Conservation (phyloP, 2,329 filamentous ascomycete genomes). For the Alternaria sp. region DNA sequence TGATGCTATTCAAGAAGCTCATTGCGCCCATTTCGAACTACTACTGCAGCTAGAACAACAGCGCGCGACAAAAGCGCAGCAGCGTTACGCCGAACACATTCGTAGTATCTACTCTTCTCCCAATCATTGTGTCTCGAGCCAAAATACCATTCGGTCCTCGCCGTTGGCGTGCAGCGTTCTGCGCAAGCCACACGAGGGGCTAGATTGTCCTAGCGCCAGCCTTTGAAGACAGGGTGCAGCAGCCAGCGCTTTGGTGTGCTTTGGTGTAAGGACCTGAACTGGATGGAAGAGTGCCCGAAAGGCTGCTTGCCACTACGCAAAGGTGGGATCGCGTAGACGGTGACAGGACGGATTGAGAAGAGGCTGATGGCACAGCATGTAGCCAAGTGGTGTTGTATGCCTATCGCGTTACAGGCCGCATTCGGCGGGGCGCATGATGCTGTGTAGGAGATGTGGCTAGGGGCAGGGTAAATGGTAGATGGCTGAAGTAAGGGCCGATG, state of each 20-base stretch:
- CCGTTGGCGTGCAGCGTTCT: slow-evolving; percentile 21
- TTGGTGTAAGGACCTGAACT: neutral
- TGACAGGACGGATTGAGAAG: neutral
- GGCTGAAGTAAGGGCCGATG: neutral
- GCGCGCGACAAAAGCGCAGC: neutral
- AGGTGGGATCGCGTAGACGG: slow-evolving; percentile 3
- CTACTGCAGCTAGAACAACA: neutral
- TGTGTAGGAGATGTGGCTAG: neutral
- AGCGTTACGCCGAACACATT: neutral
- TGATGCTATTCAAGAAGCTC: slow-evolving; percentile 1
- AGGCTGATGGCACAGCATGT: neutral
- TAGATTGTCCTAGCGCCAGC: slow-evolving; percentile 28
- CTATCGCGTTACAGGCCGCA: neutral
- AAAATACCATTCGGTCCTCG: slow-evolving; percentile 19
- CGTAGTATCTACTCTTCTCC: neutral
- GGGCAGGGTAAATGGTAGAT: neutral
- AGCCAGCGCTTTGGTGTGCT: neutral
- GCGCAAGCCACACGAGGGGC: slow-evolving; percentile 43
- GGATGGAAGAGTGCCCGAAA: neutral
- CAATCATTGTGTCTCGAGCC: slow-evolving; percentile 7
- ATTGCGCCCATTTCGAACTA: neutral
- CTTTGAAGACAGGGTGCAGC: neutral
- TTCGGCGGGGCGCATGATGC: neutral
- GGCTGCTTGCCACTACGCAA: neutral
- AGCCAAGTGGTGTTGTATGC: slow-evolving; percentile 1